Conservation (phyloP, 768 basidiomycete genomes). For the Xerocomellus chrysenteron region DNA sequence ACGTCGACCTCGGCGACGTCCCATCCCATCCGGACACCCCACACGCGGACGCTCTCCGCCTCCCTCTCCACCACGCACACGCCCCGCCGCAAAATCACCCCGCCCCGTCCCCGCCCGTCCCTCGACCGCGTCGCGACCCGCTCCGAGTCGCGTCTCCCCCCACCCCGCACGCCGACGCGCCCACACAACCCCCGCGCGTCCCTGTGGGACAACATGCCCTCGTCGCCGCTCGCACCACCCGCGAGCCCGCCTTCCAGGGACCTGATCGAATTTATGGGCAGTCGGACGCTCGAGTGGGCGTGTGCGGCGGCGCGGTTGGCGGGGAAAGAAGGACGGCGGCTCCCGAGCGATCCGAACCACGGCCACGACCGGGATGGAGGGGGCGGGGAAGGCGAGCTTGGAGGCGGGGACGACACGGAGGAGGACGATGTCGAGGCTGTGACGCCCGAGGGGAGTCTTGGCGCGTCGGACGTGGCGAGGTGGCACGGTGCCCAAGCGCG, state of each 20-base stretch:
- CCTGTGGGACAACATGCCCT: slow-evolving; percentile 35
- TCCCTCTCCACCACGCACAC: slow-evolving; percentile 11
- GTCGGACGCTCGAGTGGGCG: slow-evolving; percentile 33
- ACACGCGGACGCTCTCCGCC: slow-evolving; percentile 37
- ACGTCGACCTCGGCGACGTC: slow-evolving; percentile 27
- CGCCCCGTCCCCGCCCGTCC: slow-evolving; percentile 31
- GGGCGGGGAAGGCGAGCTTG: not conserved
- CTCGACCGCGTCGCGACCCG: slow-evolving; percentile 32
- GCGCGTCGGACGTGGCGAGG: slow-evolving; percentile 38
- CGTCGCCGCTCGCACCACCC: slow-evolving; percentile 44
- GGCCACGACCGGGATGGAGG: slow-evolving; percentile 14
- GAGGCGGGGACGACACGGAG: slow-evolving; percentile 51
- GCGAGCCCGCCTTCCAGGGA: slow-evolving; percentile 33
- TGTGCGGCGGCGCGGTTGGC: slow-evolving; percentile 47
- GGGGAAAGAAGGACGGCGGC: slow-evolving; percentile 40
- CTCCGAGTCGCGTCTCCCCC: slow-evolving; percentile 31
- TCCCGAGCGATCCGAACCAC: not conserved
- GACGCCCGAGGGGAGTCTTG: slow-evolving; percentile 57
- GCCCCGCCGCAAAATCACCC: slow-evolving; percentile 30
- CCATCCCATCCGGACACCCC: slow-evolving; percentile 31
- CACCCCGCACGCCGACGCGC: slow-evolving; percentile 30
- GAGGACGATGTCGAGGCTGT: slow-evolving; percentile 65
- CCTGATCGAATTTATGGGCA: slow-evolving; percentile 30
- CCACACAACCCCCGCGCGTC: slow-evolving; percentile 30
- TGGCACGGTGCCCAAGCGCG: slow-evolving; percentile 29